Conservation (phyloP, 768 basidiomycete species). For the Agrocybe pediades region DNA sequence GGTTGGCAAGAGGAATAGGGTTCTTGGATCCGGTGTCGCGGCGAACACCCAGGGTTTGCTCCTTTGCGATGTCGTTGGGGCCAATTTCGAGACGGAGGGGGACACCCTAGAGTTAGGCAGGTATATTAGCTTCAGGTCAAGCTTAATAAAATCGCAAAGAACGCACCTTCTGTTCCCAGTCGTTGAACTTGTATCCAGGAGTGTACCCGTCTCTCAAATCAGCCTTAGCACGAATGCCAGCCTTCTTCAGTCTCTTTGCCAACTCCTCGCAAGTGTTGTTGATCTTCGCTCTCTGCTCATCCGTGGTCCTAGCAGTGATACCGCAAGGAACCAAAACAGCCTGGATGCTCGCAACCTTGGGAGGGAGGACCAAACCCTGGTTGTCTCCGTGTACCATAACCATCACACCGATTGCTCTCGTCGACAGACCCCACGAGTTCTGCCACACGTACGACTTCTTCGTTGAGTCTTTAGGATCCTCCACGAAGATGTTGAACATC, state of each 20-base stretch:
- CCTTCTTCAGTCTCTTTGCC: conserved; percentile 69
- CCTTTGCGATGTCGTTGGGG: conserved; percentile 84
- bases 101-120: conserved; percentile 82
- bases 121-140: neutral
- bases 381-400: conserved; percentile 99
- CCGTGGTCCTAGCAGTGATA: conserved; percentile 81
- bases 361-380: conserved; percentile 96
- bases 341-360: conserved; percentile 92
- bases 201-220: conserved; percentile 96
- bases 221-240: conserved; percentile 81
- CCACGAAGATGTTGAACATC: conserved; percentile 98
- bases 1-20: conserved; percentile 43
- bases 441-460: conserved; percentile 89
- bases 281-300: conserved; percentile 68
- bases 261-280: conserved; percentile 79
- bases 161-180: conserved; percentile 95
- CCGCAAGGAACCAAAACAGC: conserved; percentile 93
- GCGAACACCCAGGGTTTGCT: conserved; percentile 82
- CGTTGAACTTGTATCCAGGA: conserved; percentile 98
- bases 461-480: conserved; percentile 75
- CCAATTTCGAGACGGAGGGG: conserved; percentile 97
- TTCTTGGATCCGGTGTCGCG: conserved; percentile 59
- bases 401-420: conserved; percentile 97
- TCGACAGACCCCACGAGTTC: conserved; percentile 98
- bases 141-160: conserved; percentile 1